A percentile compares a stretch with the other conserved stretches of the same genome.
phyloP scores from a whole-genome alignment of 1,284 basidiomycete species.

The Ustilago crameri region DNA sequence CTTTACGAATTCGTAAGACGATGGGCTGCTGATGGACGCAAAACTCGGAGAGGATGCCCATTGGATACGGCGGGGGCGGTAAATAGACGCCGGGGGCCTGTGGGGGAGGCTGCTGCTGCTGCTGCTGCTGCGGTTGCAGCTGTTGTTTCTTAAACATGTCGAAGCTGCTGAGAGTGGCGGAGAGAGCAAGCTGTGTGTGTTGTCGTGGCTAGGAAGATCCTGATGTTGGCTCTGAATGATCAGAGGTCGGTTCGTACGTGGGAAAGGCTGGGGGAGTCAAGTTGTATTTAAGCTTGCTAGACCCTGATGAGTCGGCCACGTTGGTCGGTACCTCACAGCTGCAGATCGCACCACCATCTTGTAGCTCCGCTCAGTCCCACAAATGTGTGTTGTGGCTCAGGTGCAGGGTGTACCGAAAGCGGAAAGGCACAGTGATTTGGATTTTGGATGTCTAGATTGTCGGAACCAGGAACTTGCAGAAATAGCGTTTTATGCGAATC shows the following conservation, averaged over 20 bases:
- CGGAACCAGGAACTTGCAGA: not conserved
- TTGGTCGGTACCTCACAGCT: no score
- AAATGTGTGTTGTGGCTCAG: not conserved
- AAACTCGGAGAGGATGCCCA: constrained; percentile 36
- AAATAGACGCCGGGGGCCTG: not conserved
- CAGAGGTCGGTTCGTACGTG: no score
- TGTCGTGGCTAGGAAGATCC: no score
- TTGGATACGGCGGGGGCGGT: constrained; percentile 24
- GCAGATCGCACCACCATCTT: not conserved
- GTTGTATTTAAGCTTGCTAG: no score
- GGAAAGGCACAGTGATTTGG: no score
- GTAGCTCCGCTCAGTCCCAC: not conserved
- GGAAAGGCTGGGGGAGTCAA: no score
- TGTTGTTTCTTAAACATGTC: not conserved
- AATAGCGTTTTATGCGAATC: constrained; percentile 1
- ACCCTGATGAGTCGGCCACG: no score
- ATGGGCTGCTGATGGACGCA: constrained; percentile 36
- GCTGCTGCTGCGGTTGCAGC: not conserved
- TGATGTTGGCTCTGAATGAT: no score
- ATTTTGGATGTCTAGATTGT: no score
- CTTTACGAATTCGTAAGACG: constrained; percentile 41
- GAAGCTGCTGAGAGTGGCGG: no score
- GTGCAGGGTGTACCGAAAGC: no score
- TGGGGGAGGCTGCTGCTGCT: not conserved
- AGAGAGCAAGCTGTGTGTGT: no score